Evolutionary conservation across 768 basidiomycete genomes (phyloP).

Genomic region (Kwoniella pini): DNA sequence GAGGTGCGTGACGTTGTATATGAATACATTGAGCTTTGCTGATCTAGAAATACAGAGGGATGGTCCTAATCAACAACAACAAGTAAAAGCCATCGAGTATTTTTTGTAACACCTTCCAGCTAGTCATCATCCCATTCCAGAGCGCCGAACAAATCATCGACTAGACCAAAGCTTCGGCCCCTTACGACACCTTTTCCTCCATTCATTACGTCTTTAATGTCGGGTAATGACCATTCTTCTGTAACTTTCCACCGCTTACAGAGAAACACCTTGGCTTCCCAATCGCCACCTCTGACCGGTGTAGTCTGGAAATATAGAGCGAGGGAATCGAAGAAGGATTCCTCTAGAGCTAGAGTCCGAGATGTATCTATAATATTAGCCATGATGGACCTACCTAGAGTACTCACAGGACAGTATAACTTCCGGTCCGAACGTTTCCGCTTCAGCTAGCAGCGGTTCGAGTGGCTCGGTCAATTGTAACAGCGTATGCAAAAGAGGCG

Average conservation of each 20-base stretch:
- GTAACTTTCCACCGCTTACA: slow-evolving; percentile 39
- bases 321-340: slow-evolving; percentile 49
- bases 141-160: slow-evolving; percentile 41
- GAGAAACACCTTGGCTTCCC: slow-evolving; percentile 43
- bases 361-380: slow-evolving; percentile 39
- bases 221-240: slow-evolving; percentile 37
- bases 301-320: slow-evolving; percentile 37
- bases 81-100: slow-evolving; percentile 48
- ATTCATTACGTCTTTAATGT: slow-evolving; percentile 37
- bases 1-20: slow-evolving; percentile 57
- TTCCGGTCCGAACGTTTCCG: slow-evolving; percentile 41
- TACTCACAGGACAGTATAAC: slow-evolving; percentile 66
- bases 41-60: slow-evolving; percentile 37
- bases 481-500: slow-evolving; percentile 72
- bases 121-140: slow-evolving; percentile 34
- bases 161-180: slow-evolving; percentile 38
- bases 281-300: slow-evolving; percentile 36
- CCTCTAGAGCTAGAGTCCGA: slow-evolving; percentile 43
- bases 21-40: too few relatives aligned
- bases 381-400: neutral
- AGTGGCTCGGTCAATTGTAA: slow-evolving; percentile 67
- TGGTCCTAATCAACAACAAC: slow-evolving; percentile 52
- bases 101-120: slow-evolving; percentile 34
- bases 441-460: slow-evolving; percentile 3
- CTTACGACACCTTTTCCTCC: slow-evolving; percentile 31